Base-by-base conservation (phyloP, 2,329 filamentous ascomycete species). In the Alternaria novae-zelandiae region DNA sequence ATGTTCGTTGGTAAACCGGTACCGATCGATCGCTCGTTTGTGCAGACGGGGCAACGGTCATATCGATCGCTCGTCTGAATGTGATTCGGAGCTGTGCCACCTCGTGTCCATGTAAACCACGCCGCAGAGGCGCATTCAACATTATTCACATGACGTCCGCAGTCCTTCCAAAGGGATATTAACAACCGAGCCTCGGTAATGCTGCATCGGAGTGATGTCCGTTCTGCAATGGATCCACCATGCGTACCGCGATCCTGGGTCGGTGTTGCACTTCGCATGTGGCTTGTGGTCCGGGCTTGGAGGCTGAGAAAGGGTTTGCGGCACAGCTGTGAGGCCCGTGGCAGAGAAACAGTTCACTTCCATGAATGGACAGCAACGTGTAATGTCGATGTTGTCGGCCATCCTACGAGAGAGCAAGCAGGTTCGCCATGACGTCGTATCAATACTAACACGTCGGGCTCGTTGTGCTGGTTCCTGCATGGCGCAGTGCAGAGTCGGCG, bases 131-230 rank as follows among this genome's bases (percentile, higher is more conserved):
- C 53, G 57, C 57, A 55, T 61, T 30, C 57, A 32, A 23, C 49
- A 28, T 11, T 46, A 45, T 50, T 60, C 65, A 66, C 63, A 58
- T 66, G 66, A 68, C 59, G 47, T 56, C 17, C 43, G 32, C 55
- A n/a, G 32, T n/a, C 47, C 47, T 54, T 49, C 32, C 53, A 17
- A 55, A 47, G 44, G 47, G 43, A 25, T 54, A 26, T 25, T 44
- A 47, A 21, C 51, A 50, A 63, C 67, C 55, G 55, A 54, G 59
- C 59, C 66, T 69, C 70, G 69, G 66, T 60, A 66, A 50, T 55
- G 41, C 21, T 67, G 57, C 65, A 61, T 67, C 65, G 62, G 66
- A 50, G 64, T 41, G 23, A 56, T 47, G 57, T 51, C 68, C 66
- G 54, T 45, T 59, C 64, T 69, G 45, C 41, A 46, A 47, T 50